Base-by-base conservation (phyloP, 257 asterid genomes). In the Echium plantagineum region DNA sequence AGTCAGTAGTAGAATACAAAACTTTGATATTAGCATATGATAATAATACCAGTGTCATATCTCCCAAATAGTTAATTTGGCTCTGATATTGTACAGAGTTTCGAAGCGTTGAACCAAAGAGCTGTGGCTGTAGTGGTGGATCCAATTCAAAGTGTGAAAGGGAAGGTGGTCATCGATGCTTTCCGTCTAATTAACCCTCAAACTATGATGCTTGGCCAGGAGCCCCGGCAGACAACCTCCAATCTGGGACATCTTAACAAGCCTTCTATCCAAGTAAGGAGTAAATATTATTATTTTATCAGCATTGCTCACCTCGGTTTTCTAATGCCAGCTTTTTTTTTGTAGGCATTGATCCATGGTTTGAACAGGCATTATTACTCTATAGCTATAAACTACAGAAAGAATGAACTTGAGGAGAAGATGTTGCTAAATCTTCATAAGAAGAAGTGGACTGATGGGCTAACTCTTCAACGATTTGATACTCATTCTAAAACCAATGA, bases 101-200 rank as follows among this genome's bases (percentile, higher is more conserved):
- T 93, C 75, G 99, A 93, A 79, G 99, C 99, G 64, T 70, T 93
- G 71, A 93, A 93, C 60, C 96, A 93, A 79, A 76, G 94, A 73
- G 98, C 98, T 12, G 96, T 89, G 30, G 98, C 96, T n/a, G 98
- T 93, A 57, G 98, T 93, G 65, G 98, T 93, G 68, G 98, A 93
- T 69, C 98, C 98, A 4, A 93, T 89, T 63, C 97, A 93, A 81
- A 93, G 98, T 79, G 98, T 93, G 48, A 89, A 93, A 76, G 96
- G 99, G 19, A 89, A 93, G 77, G 97, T 93, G 66, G 99, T 93
- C 17, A 93, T 93, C 15, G 99, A 89, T 69, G 99, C 99, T 58
- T 89, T 93, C 38, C 94, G 96, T 35, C 78, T 89, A 68, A 93
- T 93, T 68, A 86, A 89, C 71, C 99, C 99, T 60, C 99, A 93